These are phyloP conservation scores for Talaromyces atroroseus DNA, from an alignment of 2,329 filamentous ascomycete species.

Conservation along the genomic window DNA sequence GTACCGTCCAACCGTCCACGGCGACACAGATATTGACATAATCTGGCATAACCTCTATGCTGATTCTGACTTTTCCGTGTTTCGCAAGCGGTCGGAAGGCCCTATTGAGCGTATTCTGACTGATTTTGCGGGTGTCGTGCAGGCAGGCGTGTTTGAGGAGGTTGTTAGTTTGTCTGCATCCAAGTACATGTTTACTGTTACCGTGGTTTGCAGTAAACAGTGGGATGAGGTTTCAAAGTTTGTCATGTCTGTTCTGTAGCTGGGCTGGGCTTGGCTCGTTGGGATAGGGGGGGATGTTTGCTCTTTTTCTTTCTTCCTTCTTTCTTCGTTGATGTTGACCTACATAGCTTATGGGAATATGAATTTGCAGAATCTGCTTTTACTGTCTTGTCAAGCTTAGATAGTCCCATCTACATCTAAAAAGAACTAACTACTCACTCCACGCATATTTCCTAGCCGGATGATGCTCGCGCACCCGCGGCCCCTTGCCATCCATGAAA, in stretches of 20 bases:
- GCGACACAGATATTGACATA: slow-evolving; percentile 3
- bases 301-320: too few species aligned
- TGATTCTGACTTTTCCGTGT: not conserved
- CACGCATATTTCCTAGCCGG: slow-evolving; percentile 6
- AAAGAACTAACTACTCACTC: not conserved
- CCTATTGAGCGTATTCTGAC: slow-evolving; percentile 5
- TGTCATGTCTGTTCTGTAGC: not conserved
- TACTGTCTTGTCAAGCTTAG: too few species aligned
- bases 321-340: too few species aligned
- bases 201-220: not conserved
- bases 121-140: not conserved
- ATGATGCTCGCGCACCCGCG: slow-evolving; percentile 15
- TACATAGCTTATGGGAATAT: too few species aligned
- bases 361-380: too few species aligned
- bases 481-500: slow-evolving; percentile 27
- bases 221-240: not conserved
- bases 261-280: not conserved
- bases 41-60: slow-evolving; percentile 6
- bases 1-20: not conserved
- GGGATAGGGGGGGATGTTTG: too few species aligned
- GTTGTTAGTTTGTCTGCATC: slow-evolving; percentile 1
- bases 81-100: slow-evolving; percentile 2
- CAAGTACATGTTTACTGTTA: slow-evolving; percentile 1
- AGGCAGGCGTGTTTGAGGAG: slow-evolving; percentile 2
- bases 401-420: too few species aligned